Conservation (phyloP, 331 rosid genomes). For the Pyracantha coccinea region DNA sequence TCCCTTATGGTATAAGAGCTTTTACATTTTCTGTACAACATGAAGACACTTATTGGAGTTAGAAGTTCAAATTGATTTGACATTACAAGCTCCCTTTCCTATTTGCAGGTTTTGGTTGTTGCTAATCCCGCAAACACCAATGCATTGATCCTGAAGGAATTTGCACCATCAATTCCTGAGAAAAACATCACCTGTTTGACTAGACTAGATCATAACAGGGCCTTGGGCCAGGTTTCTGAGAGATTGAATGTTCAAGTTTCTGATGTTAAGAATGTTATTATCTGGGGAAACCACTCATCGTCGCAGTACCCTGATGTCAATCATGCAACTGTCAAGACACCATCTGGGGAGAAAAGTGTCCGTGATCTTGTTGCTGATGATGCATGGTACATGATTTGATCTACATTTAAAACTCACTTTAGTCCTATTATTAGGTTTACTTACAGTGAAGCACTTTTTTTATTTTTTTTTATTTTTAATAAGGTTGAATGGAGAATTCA, state of each 20-base stretch:
- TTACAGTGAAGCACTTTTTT: neutral
- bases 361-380: slow-evolving; percentile 71
- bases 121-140: slow-evolving; percentile 98
- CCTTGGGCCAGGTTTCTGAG: slow-evolving; percentile 94
- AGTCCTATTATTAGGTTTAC: neutral
- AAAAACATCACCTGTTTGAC: slow-evolving; percentile 82
- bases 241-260: slow-evolving; percentile 68
- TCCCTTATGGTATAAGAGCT: neutral
- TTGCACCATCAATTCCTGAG: slow-evolving; percentile 91
- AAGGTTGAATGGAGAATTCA: slow-evolving; percentile 89
- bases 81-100: neutral
- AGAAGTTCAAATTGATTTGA: neutral
- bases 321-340: slow-evolving; percentile 68
- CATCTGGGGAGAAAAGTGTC: slow-evolving; percentile 67
- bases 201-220: slow-evolving; percentile 94
- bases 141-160: slow-evolving; percentile 96
- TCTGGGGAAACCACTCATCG: slow-evolving; percentile 95
- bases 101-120: slow-evolving; percentile 81
- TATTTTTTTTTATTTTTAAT: too few species aligned
- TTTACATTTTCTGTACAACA: neutral
- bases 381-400: slow-evolving; percentile 47
- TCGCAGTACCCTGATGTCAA: slow-evolving; percentile 84
- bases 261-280: slow-evolving; percentile 73
- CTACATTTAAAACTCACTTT: neutral
- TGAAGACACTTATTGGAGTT: neutral